A percentile compares a stretch with the other conserved stretches of the same genome.
Evolutionary conservation across 257 asterid species (phyloP).

Genomic region (Lithospermum erythrorhizon): DNA sequence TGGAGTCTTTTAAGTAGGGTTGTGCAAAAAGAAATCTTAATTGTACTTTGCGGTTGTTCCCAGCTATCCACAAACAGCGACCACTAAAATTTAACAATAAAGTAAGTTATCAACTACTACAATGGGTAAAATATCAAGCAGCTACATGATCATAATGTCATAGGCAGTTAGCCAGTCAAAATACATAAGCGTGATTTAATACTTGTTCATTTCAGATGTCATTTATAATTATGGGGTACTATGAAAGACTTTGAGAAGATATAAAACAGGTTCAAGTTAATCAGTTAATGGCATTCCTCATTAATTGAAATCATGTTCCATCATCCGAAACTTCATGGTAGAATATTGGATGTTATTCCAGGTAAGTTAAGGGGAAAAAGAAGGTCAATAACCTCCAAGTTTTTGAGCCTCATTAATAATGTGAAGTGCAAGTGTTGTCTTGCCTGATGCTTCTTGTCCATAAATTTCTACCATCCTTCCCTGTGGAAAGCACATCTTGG

Average conservation of each 20-base stretch:
- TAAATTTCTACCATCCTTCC: slow-evolving; percentile 90
- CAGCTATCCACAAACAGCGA: background rate
- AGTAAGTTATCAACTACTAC: background rate
- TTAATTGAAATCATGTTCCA: background rate
- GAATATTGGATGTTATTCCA: background rate
- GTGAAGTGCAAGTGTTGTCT: slow-evolving; percentile 94
- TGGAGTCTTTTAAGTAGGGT: background rate
- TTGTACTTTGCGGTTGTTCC: background rate
- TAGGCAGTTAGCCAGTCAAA: background rate
- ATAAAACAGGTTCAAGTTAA: background rate
- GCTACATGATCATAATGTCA: background rate
- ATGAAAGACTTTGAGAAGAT: background rate
- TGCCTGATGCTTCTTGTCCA: slow-evolving; percentile 97
- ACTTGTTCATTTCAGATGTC: background rate
- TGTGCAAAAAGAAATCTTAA: too few relatives aligned
- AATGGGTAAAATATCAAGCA: background rate
- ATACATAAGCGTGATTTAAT: background rate
- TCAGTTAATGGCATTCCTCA: background rate
- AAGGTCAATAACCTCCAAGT: slow-evolving; percentile 63
- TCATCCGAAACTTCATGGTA: background rate
- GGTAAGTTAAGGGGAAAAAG: background rate
- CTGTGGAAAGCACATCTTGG: slow-evolving; percentile 21
- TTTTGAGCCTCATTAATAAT: slow-evolving; percentile 89
- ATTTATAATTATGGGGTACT: background rate
- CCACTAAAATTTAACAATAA: too few relatives aligned